Percentiles rank a stretch among this genome's conserved stretches.
phyloP scores from a whole-genome alignment of 352 stramenopile species.

The Phytophthora pini region DNA sequence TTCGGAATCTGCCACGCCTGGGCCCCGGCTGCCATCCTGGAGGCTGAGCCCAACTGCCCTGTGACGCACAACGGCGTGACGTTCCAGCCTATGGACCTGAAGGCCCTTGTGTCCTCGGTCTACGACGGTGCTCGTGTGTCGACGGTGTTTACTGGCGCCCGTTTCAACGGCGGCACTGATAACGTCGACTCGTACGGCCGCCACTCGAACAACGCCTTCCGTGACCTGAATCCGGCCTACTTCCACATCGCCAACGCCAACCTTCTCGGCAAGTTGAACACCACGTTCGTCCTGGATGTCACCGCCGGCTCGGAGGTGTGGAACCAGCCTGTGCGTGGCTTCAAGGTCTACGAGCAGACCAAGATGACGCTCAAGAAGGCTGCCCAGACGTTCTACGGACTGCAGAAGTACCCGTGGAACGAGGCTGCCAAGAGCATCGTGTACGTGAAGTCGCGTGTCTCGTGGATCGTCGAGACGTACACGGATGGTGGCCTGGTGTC shows the following conservation, averaged over 20 bases:
- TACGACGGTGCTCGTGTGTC: slow-evolving; percentile 42
- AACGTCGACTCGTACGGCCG: slow-evolving; percentile 49
- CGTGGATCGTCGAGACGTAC: slow-evolving; percentile 52
- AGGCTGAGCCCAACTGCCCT: slow-evolving; percentile 48
- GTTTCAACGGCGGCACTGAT: slow-evolving; percentile 37
- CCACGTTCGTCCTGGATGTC: slow-evolving; percentile 52
- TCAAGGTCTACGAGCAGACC: slow-evolving; percentile 51
- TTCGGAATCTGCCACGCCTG: slow-evolving; percentile 60
- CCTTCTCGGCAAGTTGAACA: slow-evolving; percentile 45
- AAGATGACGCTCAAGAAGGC: slow-evolving; percentile 38
- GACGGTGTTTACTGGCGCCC: slow-evolving; percentile 50
- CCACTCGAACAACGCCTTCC: slow-evolving; percentile 41
- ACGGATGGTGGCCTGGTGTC: slow-evolving; percentile 43
- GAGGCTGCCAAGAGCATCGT: slow-evolving; percentile 38
- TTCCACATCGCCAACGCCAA: slow-evolving; percentile 57
- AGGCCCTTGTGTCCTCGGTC: slow-evolving; percentile 44
- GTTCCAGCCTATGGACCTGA: slow-evolving; percentile 51
- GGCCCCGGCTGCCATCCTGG: slow-evolving; percentile 45
- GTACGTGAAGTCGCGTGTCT: slow-evolving; percentile 49
- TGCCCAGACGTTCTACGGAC: slow-evolving; percentile 42
- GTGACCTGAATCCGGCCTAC: slow-evolving; percentile 53
- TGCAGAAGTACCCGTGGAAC: slow-evolving; percentile 59
- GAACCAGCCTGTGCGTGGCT: slow-evolving; percentile 63
- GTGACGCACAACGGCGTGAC: slow-evolving; percentile 47
- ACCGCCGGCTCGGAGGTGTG: slow-evolving; percentile 48